Evolutionary conservation across 345 rosid genomes (phyloP).

Genomic region (Reutealis trisperma): DNA sequence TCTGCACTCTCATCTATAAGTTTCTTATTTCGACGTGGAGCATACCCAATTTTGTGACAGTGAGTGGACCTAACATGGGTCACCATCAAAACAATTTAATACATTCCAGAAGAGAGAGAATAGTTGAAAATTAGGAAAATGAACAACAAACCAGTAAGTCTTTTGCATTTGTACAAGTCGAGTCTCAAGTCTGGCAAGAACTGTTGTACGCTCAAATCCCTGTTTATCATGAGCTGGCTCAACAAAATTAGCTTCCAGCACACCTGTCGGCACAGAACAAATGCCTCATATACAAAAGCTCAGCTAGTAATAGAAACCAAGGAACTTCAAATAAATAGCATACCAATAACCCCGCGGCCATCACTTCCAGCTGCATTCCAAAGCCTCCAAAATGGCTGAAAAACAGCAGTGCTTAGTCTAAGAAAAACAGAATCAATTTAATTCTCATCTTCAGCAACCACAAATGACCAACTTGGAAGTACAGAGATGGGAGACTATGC

Average conservation of each 20-base stretch:
- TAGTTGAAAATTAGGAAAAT: slow-evolving; percentile 1
- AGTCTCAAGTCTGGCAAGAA: slow-evolving; percentile 80
- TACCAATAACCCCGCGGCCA: slow-evolving; percentile 97
- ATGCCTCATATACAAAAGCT: slow-evolving; percentile 18
- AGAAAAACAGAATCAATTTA: slow-evolving; percentile 9
- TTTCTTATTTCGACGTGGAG: slow-evolving; percentile 53
- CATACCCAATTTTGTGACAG: slow-evolving; percentile 88
- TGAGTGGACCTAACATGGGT: slow-evolving; percentile 46
- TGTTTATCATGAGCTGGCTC: slow-evolving; percentile 99
- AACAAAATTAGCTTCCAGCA: slow-evolving; percentile 90
- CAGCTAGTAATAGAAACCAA: not conserved
- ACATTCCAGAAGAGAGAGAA: not conserved
- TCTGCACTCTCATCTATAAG: slow-evolving; percentile 27
- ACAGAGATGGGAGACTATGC: not conserved
- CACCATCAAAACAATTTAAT: not conserved
- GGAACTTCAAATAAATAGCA: slow-evolving; percentile 10
- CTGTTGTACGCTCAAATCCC: slow-evolving; percentile 90
- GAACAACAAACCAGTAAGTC: slow-evolving; percentile 62
- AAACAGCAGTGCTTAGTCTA: slow-evolving; percentile 13
- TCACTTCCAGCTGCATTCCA: slow-evolving; percentile 92
- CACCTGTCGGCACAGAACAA: slow-evolving; percentile 51
- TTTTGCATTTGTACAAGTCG: slow-evolving; percentile 84
- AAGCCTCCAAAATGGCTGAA: slow-evolving; percentile 97
- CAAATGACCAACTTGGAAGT: not conserved
- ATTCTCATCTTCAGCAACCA: not conserved